Evolutionary conservation across 768 basidiomycete genomes (phyloP).

Genomic region (Sarcodon sp.): DNA sequence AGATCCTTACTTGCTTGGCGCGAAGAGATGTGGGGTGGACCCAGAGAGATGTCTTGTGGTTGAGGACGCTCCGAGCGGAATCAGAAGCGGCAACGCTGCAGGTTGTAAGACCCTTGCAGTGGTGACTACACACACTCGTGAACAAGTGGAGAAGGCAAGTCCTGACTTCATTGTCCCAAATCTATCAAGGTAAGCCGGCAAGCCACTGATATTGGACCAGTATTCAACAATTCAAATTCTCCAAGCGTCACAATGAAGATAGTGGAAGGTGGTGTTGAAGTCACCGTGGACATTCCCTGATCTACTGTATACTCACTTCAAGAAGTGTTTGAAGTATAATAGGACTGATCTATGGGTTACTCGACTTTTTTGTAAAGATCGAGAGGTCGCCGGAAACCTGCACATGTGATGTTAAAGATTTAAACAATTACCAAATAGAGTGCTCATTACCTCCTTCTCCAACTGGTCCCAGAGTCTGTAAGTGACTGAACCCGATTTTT

Average conservation of each 20-base stretch:
- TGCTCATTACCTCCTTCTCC: slow-evolving; percentile 48
- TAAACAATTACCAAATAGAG: not conserved
- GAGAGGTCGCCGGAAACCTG: slow-evolving; percentile 51
- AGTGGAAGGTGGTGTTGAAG: slow-evolving; percentile 25
- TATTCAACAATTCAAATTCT: not conserved
- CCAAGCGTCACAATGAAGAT: slow-evolving; percentile 17
- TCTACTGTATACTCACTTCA: not conserved
- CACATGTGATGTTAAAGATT: not conserved
- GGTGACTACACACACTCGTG: slow-evolving; percentile 65
- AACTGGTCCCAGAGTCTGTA: slow-evolving; percentile 32
- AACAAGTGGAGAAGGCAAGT: slow-evolving; percentile 48
- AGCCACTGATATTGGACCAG: not conserved
- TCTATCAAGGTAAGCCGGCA: slow-evolving; percentile 44
- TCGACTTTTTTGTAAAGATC: slow-evolving; percentile 44
- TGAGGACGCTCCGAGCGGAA: slow-evolving; percentile 84
- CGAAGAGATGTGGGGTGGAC: slow-evolving; percentile 51
- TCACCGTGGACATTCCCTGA: slow-evolving; percentile 26
- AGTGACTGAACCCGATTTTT: slow-evolving; percentile 48
- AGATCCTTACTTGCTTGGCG: slow-evolving; percentile 86
- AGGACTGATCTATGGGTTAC: not conserved
- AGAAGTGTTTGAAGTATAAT: not conserved
- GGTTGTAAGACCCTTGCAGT: slow-evolving; percentile 80
- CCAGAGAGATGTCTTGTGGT: slow-evolving; percentile 72
- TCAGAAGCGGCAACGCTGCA: slow-evolving; percentile 67
- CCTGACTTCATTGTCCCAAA: slow-evolving; percentile 64